Percentiles rank a stretch among this genome's conserved stretches.
Conservation (phyloP, 805 yeast genomes). For the Ogataea philodendri region DNA sequence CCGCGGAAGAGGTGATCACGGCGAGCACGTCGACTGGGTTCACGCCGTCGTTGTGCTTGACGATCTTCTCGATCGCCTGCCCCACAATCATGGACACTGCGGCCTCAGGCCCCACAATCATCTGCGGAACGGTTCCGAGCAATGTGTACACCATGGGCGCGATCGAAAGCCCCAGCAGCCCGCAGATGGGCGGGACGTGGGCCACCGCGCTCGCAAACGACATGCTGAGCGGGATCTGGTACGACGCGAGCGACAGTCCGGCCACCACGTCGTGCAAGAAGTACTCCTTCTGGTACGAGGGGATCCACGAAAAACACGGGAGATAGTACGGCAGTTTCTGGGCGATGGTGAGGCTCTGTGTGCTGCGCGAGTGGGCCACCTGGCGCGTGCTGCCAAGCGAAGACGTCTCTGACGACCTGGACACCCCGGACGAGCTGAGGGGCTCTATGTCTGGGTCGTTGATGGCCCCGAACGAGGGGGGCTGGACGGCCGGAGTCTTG, state of each 20-base stretch:
- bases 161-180: conserved; percentile 70
- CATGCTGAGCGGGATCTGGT: conserved; percentile 85
- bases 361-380: not conserved
- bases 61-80: conserved; percentile 62
- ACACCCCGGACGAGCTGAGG: too few relatives aligned
- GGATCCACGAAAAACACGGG: conserved; percentile 69
- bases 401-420: conserved; percentile 1
- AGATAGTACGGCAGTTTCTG: conserved; percentile 56
- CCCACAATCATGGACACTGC: conserved; percentile 83
- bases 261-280: conserved; percentile 69
- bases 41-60: conserved; percentile 41
- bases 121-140: conserved; percentile 81
- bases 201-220: conserved; percentile 82
- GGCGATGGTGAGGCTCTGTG: conserved; percentile 6
- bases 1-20: conserved; percentile 71
- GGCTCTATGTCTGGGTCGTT: conserved; percentile 2
- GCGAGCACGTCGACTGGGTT: conserved; percentile 58
- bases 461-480: conserved; percentile 3
- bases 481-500: not conserved
- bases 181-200: conserved; percentile 77
- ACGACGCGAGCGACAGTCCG: conserved; percentile 84
- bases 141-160: conserved; percentile 78
- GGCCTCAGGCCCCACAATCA: conserved; percentile 92
- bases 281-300: conserved; percentile 40
- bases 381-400: not conserved